Evolutionary conservation across 805 yeast species (phyloP).

Genomic region (Pichia nanzhaoensis): DNA sequence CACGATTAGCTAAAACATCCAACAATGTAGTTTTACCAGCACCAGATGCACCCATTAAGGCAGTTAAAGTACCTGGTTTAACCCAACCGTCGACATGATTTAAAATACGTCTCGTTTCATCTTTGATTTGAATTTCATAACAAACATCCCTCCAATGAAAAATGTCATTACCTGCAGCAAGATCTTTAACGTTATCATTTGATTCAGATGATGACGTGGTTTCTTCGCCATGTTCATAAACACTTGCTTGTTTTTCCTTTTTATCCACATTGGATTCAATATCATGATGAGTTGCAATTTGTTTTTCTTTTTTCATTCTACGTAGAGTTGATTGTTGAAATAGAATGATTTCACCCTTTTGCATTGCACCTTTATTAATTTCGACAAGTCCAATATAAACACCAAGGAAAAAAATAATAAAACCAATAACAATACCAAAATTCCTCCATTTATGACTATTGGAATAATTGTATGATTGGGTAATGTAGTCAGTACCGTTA

Average conservation of each 20-base stretch:
- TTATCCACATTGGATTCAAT: slow-evolving; percentile 21
- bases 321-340: slow-evolving; percentile 46
- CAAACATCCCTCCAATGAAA: slow-evolving; percentile 76
- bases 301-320: slow-evolving; percentile 37
- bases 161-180: slow-evolving; percentile 38
- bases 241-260: slow-evolving; percentile 23
- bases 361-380: slow-evolving; percentile 52
- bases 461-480: slow-evolving; percentile 41
- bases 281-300: slow-evolving; percentile 21
- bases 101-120: slow-evolving; percentile 53
- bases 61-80: slow-evolving; percentile 76
- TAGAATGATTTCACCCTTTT: slow-evolving; percentile 64
- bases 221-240: slow-evolving; percentile 19
- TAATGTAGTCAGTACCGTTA: slow-evolving; percentile 53
- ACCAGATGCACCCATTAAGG: slow-evolving; percentile 62
- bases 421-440: slow-evolving; percentile 60
- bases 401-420: slow-evolving; percentile 44
- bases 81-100: slow-evolving; percentile 75
- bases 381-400: slow-evolving; percentile 52
- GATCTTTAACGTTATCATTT: slow-evolving; percentile 25
- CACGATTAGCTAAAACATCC: slow-evolving; percentile 47
- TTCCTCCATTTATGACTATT: slow-evolving; percentile 72
- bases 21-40: slow-evolving; percentile 55
- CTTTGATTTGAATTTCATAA: slow-evolving; percentile 60
- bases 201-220: slow-evolving; percentile 3